Evolutionary conservation across 2,329 filamentous ascomycete species (phyloP), one percentile per base, ranked within the genome.

Genomic region (Botrytis fragariae): DNA sequence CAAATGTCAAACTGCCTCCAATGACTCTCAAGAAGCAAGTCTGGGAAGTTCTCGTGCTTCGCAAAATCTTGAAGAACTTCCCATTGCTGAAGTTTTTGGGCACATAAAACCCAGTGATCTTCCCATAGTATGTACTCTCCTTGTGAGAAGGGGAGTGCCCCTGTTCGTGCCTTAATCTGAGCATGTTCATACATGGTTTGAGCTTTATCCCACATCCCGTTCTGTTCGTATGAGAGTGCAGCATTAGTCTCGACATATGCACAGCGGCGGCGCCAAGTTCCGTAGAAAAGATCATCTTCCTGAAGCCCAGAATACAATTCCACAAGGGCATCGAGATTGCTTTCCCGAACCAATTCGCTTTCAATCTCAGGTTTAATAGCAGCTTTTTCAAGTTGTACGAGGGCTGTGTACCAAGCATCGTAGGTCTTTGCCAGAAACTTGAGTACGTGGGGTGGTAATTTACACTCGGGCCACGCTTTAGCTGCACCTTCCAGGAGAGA

Each of bases 61-160:
- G 96, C 95, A 80, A 98, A 98, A 79, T 99, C 97, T 75, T 94
- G 94, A 48, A 99, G 83, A 73, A 99, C 95, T 79, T 99, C 96
- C 96, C 96, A 99, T 81, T 99, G 97, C 82, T 99, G 97, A 63
- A 99, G 87, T 84, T 99, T 99, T 83, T 98, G 94, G 0, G 95
- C 96, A 82, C 96, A 99, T 68, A 98, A 88, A 60, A 99, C 91
- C 96, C 96, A 99, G 79, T 99, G 97, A 80, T 99, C 96, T 83
- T 99, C 96, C 96, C 96, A 99, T 1, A 99, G 88, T 89, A 97
- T 98, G 83, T 99, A 99, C 83, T 99, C 96, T 45, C 92, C 94
- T 79, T 97, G 93, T 1, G 95, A 97, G 82, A 98, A 98, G 0
- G 96, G 95, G 75, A 98, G 90, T n/a, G 95, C 93, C 69, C 95